Evolutionary conservation across 208 protist species (phyloP).

Genomic region (Leptomonas pyrrhocoris): DNA sequence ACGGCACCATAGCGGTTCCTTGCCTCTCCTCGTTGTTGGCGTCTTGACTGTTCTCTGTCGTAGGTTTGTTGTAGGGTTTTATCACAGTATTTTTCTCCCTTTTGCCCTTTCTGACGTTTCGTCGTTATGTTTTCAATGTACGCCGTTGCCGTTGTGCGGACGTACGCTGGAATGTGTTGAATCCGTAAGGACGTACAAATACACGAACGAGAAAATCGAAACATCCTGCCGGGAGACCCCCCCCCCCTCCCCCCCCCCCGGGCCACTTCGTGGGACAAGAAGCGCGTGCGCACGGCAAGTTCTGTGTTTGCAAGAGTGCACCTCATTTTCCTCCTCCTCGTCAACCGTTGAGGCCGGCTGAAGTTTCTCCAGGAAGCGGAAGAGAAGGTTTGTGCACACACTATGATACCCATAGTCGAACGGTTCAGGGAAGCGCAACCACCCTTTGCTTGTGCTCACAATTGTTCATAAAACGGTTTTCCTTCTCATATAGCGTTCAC

Average conservation of each 20-base stretch:
- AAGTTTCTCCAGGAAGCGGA: too few relatives aligned
- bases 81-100: background rate
- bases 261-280: too few relatives aligned
- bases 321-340: background rate
- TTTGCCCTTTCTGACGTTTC: constrained; percentile 5
- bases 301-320: background rate
- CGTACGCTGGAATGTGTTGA: constrained; percentile 1
- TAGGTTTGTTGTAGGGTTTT: background rate
- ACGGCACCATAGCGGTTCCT: too few relatives aligned
- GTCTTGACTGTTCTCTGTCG: background rate
- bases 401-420: too few relatives aligned
- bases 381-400: too few relatives aligned
- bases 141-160: background rate
- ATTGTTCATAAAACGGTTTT: too few relatives aligned
- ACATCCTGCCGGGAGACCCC: too few relatives aligned
- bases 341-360: too few relatives aligned
- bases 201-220: background rate
- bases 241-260: too few relatives aligned
- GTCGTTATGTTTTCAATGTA: background rate
- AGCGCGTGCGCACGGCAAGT: background rate
- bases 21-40: background rate
- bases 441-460: too few relatives aligned
- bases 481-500: background rate
- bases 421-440: too few relatives aligned
- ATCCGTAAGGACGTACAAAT: background rate